Percentiles rank a stretch among this genome's conserved stretches.
Conservation (phyloP, 2,329 filamentous ascomycete genomes). For the Phialemoniopsis sp. region DNA sequence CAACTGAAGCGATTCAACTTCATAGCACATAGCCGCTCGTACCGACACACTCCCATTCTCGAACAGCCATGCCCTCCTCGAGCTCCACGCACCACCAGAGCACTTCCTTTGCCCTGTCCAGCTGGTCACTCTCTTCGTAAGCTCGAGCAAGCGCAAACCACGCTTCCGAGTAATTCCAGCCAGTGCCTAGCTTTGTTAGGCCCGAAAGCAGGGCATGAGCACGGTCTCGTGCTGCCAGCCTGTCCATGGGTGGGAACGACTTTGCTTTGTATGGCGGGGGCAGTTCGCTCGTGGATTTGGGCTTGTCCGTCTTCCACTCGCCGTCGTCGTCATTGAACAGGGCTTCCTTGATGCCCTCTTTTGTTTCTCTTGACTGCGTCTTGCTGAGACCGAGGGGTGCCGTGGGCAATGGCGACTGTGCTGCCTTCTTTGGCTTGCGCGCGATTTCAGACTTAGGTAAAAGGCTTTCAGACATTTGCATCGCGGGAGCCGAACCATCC, state of each 20-base stretch:
- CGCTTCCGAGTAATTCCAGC: slow-evolving; percentile 90
- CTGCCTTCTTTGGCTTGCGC: slow-evolving; percentile 6
- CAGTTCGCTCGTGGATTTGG: slow-evolving; percentile 26
- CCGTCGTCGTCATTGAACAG: too few species aligned
- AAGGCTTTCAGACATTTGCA: too few species aligned
- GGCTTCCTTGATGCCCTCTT: background rate
- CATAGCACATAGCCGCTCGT: slow-evolving; percentile 65
- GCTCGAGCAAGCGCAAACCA: slow-evolving; percentile 87
- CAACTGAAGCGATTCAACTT: slow-evolving; percentile 21
- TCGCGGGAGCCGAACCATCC: slow-evolving; percentile 15
- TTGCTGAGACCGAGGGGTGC: too few species aligned
- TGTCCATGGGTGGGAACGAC: slow-evolving; percentile 69
- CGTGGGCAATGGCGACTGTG: too few species aligned
- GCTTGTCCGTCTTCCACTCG: slow-evolving; percentile 13
- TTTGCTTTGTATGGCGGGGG: slow-evolving; percentile 51
- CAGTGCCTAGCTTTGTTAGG: slow-evolving; percentile 77
- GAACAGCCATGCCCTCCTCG: slow-evolving; percentile 77
- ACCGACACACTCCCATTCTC: slow-evolving; percentile 71
- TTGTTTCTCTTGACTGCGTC: too few species aligned
- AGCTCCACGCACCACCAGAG: slow-evolving; percentile 98
- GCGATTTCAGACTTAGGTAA: slow-evolving; percentile 6
- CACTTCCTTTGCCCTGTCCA: slow-evolving; percentile 84
- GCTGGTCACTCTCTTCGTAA: slow-evolving; percentile 81
- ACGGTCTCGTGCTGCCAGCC: slow-evolving; percentile 84
- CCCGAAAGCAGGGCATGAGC: slow-evolving; percentile 79